Conservation (phyloP, 202 grass and related monocot species). For the Digitaria exilis region DNA sequence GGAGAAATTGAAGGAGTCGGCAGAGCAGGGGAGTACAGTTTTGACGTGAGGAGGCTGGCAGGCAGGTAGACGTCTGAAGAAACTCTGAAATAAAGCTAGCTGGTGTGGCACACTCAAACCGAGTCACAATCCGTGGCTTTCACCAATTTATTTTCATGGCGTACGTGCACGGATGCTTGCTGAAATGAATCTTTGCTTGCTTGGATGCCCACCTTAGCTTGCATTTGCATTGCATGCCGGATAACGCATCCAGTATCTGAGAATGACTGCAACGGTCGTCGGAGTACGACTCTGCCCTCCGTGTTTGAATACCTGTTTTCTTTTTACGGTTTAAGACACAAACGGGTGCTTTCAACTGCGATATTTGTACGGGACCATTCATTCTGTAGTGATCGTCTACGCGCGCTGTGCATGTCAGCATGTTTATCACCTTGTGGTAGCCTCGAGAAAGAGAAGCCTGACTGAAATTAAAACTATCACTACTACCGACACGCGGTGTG, state of each 20-base stretch:
- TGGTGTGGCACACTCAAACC: background rate
- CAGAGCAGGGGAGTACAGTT: background rate
- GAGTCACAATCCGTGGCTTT: background rate
- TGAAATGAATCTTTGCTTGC: background rate
- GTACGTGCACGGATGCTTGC: background rate
- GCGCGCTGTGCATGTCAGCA: too few relatives aligned
- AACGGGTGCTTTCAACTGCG: background rate
- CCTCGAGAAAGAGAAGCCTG: too few relatives aligned
- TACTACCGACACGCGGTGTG: too few relatives aligned
- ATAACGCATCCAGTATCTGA: conserved; percentile 3
- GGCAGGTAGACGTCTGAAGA: background rate
- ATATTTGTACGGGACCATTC: background rate
- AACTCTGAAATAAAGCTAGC: background rate
- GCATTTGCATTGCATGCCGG: background rate
- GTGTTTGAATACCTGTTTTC: background rate
- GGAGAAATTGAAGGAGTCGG: background rate
- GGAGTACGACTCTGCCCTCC: background rate
- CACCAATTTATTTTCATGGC: background rate
- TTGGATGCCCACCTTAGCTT: background rate
- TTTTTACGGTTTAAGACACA: too few relatives aligned
- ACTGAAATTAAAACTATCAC: too few relatives aligned
- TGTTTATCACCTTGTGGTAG: too few relatives aligned
- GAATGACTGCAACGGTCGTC: background rate
- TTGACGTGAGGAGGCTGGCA: background rate
- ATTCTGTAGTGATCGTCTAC: too few relatives aligned